These are phyloP conservation scores for Diversispora epigaea DNA, from an alignment of 192 early-diverging fungal species.

Conservation along the genomic window DNA sequence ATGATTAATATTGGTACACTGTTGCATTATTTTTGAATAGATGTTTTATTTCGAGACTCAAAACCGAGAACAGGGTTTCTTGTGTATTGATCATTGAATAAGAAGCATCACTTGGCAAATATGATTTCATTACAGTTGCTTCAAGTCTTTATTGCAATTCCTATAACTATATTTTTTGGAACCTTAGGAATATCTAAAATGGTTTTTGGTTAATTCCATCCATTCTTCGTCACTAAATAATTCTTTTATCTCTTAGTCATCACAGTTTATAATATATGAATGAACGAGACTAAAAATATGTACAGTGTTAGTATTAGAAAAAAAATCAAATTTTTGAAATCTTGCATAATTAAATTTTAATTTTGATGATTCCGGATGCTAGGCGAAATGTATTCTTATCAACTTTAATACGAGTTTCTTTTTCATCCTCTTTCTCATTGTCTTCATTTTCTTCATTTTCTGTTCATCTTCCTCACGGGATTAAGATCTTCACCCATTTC, in stretches of 20 bases:
- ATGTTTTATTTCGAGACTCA: too few relatives aligned
- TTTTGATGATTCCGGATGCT: conserved; percentile 15
- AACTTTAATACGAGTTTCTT: background rate
- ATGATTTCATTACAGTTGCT: conserved; percentile 19
- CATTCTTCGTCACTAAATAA: conserved; percentile 20
- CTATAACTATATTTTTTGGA: conserved; percentile 12
- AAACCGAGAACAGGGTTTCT: too few relatives aligned
- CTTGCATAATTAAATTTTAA: conserved; percentile 9
- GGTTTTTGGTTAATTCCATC: conserved; percentile 26
- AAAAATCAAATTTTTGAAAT: conserved; percentile 18
- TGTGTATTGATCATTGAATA: conserved; percentile 14
- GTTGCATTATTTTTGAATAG: too few relatives aligned
- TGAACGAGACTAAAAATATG: conserved; percentile 23
- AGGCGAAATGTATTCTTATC: conserved; percentile 5
- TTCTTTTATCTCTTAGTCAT: conserved; percentile 15
- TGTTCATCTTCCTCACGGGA: too few relatives aligned
- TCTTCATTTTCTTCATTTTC: background rate
- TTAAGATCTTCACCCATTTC: background rate
- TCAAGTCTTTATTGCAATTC: conserved; percentile 15
- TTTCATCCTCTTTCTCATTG: background rate
- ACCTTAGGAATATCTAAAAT: conserved; percentile 6
- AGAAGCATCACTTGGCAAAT: conserved; percentile 2
- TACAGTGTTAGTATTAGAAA: conserved; percentile 21
- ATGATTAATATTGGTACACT: too few relatives aligned
- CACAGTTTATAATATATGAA: conserved; percentile 24